Evolutionary conservation across 352 stramenopile species (phyloP).

Genomic region (Phytopythium cucurbitacearum): DNA sequence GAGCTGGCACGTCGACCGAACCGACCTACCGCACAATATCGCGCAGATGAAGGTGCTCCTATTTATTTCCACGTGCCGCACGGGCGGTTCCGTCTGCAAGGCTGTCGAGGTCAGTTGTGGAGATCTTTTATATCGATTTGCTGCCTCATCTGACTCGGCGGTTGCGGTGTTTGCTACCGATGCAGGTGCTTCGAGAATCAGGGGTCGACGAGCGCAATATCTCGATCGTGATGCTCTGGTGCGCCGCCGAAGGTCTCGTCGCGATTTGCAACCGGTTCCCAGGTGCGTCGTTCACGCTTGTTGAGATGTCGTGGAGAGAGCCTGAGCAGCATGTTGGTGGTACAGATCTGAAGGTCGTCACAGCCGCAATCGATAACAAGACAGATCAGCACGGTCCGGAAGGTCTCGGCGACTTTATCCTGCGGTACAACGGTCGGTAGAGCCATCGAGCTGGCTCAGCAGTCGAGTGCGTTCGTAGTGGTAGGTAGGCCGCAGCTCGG

Average conservation of each 20-base stretch:
- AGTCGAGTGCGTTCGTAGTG: background rate
- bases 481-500: too few relatives aligned
- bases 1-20: slow-evolving; percentile 19
- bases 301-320: background rate
- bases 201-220: slow-evolving; percentile 28
- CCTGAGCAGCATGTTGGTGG: background rate
- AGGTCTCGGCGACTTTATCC: slow-evolving; percentile 41
- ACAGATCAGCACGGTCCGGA: slow-evolving; percentile 18
- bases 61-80: slow-evolving; percentile 27
- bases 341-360: slow-evolving; percentile 33
- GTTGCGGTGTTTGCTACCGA: slow-evolving; percentile 1
- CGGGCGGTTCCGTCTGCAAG: slow-evolving; percentile 20
- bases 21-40: slow-evolving; percentile 31
- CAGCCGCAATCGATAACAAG: slow-evolving; percentile 27
- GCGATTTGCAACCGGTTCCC: slow-evolving; percentile 28
- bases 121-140: background rate
- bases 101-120: slow-evolving; percentile 23
- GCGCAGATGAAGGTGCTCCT: slow-evolving; percentile 28
- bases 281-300: slow-evolving; percentile 11
- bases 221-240: slow-evolving; percentile 34
- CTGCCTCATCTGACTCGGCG: background rate
- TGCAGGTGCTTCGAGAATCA: slow-evolving; percentile 21
- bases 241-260: slow-evolving; percentile 21
- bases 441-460: background rate
- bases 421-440: slow-evolving; percentile 29